phyloP scores from a whole-genome alignment of 495 filamentous ascomycete genomes.

The Parmelia sp. region DNA sequence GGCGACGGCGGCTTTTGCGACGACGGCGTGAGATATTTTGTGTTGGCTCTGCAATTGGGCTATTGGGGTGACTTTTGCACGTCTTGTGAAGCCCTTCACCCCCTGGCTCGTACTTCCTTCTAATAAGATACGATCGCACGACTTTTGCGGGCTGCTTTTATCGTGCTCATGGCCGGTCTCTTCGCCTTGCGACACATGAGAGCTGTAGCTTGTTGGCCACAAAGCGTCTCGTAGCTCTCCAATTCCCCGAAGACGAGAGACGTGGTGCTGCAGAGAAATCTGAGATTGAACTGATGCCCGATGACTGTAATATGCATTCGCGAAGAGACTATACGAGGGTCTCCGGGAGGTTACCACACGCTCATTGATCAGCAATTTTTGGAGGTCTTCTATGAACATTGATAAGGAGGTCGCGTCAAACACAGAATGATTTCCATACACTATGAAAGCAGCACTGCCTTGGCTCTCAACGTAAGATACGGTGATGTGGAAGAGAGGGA shows the following conservation, averaged over 20 bases:
- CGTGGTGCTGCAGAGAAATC: neutral
- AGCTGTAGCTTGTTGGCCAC: constrained; percentile 5
- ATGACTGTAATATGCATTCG: constrained; percentile 23
- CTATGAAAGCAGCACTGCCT: constrained; percentile 2
- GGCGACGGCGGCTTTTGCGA: constrained; percentile 6
- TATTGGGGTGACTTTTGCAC: neutral
- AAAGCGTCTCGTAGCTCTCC: constrained; percentile 13
- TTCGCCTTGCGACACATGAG: neutral
- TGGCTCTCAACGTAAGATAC: neutral
- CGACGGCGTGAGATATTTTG: constrained; percentile 8
- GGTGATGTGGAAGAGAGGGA: neutral
- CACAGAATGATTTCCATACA: constrained; percentile 5
- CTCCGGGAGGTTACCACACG: neutral
- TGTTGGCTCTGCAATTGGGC: neutral
- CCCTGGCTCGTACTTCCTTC: constrained; percentile 2
- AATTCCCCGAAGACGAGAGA: neutral
- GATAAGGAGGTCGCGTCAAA: constrained; percentile 11
- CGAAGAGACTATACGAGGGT: constrained; percentile 26
- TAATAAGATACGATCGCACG: neutral
- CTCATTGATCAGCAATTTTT: neutral
- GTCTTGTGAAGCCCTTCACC: constrained; percentile 5
- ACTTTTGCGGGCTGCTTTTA: neutral
- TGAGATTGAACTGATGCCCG: constrained; percentile 21
- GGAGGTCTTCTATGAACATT: constrained; percentile 7
- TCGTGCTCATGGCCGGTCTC: neutral